Percentiles rank a stretch among this genome's conserved stretches.
These are phyloP conservation scores for Apophysomyces variabilis DNA, from an alignment of 371 early-diverging fungal species.

Conservation along the genomic window DNA sequence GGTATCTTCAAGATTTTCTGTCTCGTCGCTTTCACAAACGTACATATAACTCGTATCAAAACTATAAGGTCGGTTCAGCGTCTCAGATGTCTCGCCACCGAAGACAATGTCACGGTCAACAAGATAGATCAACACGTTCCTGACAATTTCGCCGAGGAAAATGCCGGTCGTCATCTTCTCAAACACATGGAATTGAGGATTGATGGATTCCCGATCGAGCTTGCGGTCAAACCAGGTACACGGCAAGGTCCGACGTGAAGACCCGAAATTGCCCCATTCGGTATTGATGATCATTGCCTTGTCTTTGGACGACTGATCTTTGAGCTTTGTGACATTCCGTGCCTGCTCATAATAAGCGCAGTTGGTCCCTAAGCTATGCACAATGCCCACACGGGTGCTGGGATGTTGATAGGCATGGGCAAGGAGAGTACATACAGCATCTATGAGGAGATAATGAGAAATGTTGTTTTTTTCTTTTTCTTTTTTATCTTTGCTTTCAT, in stretches of 20 bases:
- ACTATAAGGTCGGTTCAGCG: constrained; percentile 64
- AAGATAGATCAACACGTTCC: constrained; percentile 79
- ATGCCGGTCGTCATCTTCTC: constrained; percentile 98
- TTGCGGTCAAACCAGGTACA: constrained; percentile 83
- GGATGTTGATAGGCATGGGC: constrained; percentile 88
- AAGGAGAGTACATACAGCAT: constrained; percentile 91
- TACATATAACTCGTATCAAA: constrained; percentile 83
- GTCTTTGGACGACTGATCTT: constrained; percentile 31
- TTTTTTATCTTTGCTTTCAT: constrained; percentile 9
- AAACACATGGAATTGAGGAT: constrained; percentile 82
- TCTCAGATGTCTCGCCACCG: constrained; percentile 64
- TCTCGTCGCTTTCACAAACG: constrained; percentile 4
- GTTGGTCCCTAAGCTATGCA: constrained; percentile 95
- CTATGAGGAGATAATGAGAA: constrained; percentile 35
- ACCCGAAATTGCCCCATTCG: constrained; percentile 87
- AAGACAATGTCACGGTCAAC: constrained; percentile 80
- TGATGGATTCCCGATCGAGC: constrained; percentile 78
- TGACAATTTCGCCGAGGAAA: constrained; percentile 89
- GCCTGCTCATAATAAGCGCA: constrained; percentile 86
- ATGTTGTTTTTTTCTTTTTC: background rate
- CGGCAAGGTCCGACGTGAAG: constrained; percentile 74
- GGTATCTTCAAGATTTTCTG: constrained; percentile 38
- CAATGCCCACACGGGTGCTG: constrained; percentile 87
- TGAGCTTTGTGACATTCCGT: constrained; percentile 72
- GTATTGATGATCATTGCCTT: constrained; percentile 90